Evolutionary conservation across 139 green algal species (phyloP), one percentile per base, ranked within the genome.

Genomic region (Chlorella vulgaris): DNA sequence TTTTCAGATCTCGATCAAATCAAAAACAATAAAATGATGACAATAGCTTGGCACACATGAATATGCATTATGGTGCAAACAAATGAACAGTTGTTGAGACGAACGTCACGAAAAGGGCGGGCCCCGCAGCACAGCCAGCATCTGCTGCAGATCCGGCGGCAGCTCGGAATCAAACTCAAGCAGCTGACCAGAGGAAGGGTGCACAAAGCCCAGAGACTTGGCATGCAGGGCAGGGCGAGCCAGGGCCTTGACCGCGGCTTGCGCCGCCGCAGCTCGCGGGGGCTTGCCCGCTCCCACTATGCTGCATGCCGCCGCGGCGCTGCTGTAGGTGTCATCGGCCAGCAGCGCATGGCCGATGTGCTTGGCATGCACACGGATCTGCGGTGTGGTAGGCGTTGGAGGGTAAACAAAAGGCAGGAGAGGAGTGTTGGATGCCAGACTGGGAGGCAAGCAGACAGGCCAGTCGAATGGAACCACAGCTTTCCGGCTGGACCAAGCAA

Each of bases 281-380:
- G 28, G 70, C 65, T 83, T 40, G 73, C 80, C 38, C 71, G 63
- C 74, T 33, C 53, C 73, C 35, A 79, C 51, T 13, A 79, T 79
- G 28, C 71, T 82, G 47, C 29, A 69, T 21, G 63, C 76, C 18
- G 75, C 69, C 19, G 75, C 81, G 2, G 36, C 33, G 28, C 51
- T 43, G 26, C 94, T 91, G 82, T 99, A 99, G 2, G 86, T 88
- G 4, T 93, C 90, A 74, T 99, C 96, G 0, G 88, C 93, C 18
- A 99, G 70, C n/a, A 99, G 86, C 0, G 96, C 93, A 69, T 94
- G 88, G 2, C 92, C 92, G 0, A 98, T 83, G 79, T 98, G 88
- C 68, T 91, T 90, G 29, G 94, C 91, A 81, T 98, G 94, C 28
- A 98, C 94, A 61, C 92, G 87, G 69, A 98, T 98, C 86, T 99